These are phyloP conservation scores for Candida yuanshanica DNA, from an alignment of 805 yeast species.

Conservation along the genomic window DNA sequence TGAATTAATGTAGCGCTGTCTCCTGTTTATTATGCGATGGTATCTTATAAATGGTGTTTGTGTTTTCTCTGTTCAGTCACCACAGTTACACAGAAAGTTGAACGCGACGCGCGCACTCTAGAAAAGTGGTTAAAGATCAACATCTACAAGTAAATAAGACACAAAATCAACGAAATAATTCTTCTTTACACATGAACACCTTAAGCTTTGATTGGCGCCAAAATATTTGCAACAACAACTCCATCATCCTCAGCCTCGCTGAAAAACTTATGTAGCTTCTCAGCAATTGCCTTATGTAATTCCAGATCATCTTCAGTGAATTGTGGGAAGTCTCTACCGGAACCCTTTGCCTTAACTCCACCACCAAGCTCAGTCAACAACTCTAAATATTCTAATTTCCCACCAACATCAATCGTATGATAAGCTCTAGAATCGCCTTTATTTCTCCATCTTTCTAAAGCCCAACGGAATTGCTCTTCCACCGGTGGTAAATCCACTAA, in stretches of 20 bases:
- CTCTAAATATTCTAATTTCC: slow-evolving; percentile 23
- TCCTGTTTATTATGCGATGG: too few relatives aligned
- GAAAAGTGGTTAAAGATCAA: too few relatives aligned
- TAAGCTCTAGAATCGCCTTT: slow-evolving; percentile 25
- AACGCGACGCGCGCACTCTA: too few relatives aligned
- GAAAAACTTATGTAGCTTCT: slow-evolving; percentile 15
- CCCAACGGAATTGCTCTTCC: slow-evolving; percentile 29
- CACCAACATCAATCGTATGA: slow-evolving; percentile 31
- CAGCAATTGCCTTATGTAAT: slow-evolving; percentile 5
- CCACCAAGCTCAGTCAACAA: slow-evolving; percentile 25
- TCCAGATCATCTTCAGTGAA: slow-evolving; percentile 24
- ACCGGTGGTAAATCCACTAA: slow-evolving; percentile 25
- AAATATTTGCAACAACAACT: neutral
- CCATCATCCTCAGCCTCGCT: slow-evolving; percentile 7
- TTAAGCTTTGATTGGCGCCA: too few relatives aligned
- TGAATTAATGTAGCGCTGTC: too few relatives aligned
- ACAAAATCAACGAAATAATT: too few relatives aligned
- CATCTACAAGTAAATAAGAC: too few relatives aligned
- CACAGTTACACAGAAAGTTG: too few relatives aligned
- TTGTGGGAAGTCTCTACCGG: slow-evolving; percentile 22
- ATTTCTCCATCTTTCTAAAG: slow-evolving; percentile 17
- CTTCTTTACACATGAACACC: too few relatives aligned
- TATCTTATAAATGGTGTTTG: too few relatives aligned
- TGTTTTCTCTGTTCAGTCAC: too few relatives aligned
- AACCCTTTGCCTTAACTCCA: slow-evolving; percentile 10